Evolutionary conservation across 2,329 filamentous ascomycete genomes (phyloP), one percentile per base, ranked within the genome.

Genomic region (Cladophialophora chaetospira): DNA sequence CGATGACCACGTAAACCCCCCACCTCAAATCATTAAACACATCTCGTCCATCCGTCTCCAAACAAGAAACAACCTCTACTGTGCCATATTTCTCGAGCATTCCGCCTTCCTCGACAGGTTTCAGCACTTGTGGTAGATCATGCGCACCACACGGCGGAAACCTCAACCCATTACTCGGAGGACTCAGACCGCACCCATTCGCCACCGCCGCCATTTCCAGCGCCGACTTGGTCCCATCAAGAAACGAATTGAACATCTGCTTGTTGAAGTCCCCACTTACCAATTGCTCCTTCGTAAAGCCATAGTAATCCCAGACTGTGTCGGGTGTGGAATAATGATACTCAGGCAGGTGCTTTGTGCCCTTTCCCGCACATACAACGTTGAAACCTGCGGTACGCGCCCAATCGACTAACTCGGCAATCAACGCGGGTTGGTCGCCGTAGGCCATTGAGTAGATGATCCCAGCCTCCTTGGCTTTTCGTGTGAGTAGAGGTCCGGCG

Each of bases 171-270:
- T 72, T 63, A 4, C 68, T 68, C 0, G 75, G 76, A 10, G 75
- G 73, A 6, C 63, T 70, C 19, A 79, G 66, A 56, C 73, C 71
- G 60, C 75, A 77, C 11, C 73, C 74, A 53, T 78, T 79, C 4
- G 76, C 71, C n/a, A 78, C 76, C 10, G 76, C 76, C 3, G 76
- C 74, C 76, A 79, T 79, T 63, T 78, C 75, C 4, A 78, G 65
- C 0, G 75, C 74, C 1, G 71, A 74, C 62, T 78, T 78, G 5
- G 76, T 78, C n/a, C 76, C 76, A 54, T 79, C 75, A 2, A 78
- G 67, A 66, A 77, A 79, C 0, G 72, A 75, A 61, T 78, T 78
- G 71, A 78, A 78, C 73, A 78, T 79, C 44, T 77, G 75, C 4
- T 73, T 72, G 60, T 78, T 78, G 65, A 78, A 75, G 58, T 77